A percentile compares a stretch with the other conserved stretches of the same genome.
These are phyloP conservation scores for Jacaranda copaia DNA, from an alignment of 257 asterid genomes.

Conservation along the genomic window DNA sequence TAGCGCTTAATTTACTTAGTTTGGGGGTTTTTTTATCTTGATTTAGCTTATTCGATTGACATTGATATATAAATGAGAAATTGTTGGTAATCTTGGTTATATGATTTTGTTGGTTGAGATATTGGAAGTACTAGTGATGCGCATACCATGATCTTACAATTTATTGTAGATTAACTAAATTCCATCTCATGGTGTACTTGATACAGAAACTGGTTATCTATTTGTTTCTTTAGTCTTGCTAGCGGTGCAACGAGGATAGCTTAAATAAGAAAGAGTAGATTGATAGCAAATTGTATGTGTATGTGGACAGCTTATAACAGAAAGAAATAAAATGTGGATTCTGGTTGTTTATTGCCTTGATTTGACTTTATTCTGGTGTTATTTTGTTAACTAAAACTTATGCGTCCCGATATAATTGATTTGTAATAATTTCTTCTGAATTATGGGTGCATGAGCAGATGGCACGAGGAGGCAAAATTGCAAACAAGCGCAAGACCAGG, in stretches of 20 bases:
- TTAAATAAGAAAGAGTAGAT: not conserved
- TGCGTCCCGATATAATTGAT: conserved; percentile 18
- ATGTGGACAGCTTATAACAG: conserved; percentile 23
- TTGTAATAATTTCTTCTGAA: conserved; percentile 23
- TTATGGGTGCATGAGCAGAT: conserved; percentile 46
- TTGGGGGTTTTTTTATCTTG: not conserved
- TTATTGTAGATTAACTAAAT: conserved; percentile 15
- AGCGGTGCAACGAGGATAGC: conserved; percentile 5
- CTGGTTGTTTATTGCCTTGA: conserved; percentile 34
- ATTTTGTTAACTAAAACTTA: not conserved
- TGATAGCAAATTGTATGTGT: not conserved
- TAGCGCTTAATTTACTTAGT: conserved; percentile 3
- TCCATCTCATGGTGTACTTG: conserved; percentile 3
- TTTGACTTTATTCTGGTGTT: conserved; percentile 28
- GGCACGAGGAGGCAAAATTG: conserved; percentile 58
- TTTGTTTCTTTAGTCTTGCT: conserved; percentile 10
- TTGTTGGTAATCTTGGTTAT: conserved; percentile 21
- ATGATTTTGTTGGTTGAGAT: conserved; percentile 1
- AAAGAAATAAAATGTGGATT: conserved; percentile 16
- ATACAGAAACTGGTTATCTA: not conserved
- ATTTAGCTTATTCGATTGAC: conserved; percentile 18
- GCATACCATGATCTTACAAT: conserved; percentile 13
- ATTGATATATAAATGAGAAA: not conserved
- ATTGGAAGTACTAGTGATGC: not conserved
- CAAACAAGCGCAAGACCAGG: conserved; percentile 39